These are phyloP conservation scores for Colletotrichum trifolii DNA, from an alignment of 2,329 filamentous ascomycete species.

Conservation along the genomic window DNA sequence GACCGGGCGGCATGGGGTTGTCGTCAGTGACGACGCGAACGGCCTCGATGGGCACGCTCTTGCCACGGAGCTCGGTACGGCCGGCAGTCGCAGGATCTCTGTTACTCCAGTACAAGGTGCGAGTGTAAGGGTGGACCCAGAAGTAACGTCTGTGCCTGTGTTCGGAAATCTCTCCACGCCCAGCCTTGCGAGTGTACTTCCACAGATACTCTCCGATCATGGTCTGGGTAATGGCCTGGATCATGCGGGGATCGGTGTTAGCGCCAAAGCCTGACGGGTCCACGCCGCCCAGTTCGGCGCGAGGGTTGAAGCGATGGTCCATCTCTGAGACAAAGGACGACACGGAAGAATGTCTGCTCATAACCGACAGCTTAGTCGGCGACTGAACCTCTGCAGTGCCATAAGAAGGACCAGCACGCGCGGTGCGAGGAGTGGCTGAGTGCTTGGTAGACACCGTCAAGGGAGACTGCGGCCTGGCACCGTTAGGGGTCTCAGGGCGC, in stretches of 20 bases:
- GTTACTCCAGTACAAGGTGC: constrained; percentile 97
- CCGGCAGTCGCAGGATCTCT: constrained; percentile 84
- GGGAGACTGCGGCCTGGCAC: constrained; percentile 57
- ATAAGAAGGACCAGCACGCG: constrained; percentile 55
- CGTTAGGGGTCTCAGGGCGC: constrained; percentile 71
- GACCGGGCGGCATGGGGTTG: constrained; percentile 92
- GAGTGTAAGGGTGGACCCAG: constrained; percentile 98
- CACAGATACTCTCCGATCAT: constrained; percentile 99
- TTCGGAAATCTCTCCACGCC: constrained; percentile 87
- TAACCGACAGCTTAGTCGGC: constrained; percentile 53
- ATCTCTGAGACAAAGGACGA: constrained; percentile 97
- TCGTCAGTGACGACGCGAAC: constrained; percentile 93
- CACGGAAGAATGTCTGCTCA: constrained; percentile 81
- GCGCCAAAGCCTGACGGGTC: constrained; percentile 70
- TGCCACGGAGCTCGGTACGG: constrained; percentile 79
- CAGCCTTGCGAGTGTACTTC: constrained; percentile 97
- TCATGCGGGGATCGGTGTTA: constrained; percentile 94
- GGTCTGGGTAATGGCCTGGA: constrained; percentile 97
- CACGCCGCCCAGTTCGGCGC: constrained; percentile 61
- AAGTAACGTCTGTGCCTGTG: constrained; percentile 96
- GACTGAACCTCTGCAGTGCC: constrained; percentile 61
- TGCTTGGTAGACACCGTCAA: constrained; percentile 58
- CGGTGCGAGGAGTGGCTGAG: constrained; percentile 67
- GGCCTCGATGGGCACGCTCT: constrained; percentile 94
- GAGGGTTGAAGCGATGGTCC: constrained; percentile 88